Percentiles rank a stretch among this genome's conserved stretches.
phyloP scores from a whole-genome alignment of 2,329 filamentous ascomycete genomes.

The Clonostachys sp. region DNA sequence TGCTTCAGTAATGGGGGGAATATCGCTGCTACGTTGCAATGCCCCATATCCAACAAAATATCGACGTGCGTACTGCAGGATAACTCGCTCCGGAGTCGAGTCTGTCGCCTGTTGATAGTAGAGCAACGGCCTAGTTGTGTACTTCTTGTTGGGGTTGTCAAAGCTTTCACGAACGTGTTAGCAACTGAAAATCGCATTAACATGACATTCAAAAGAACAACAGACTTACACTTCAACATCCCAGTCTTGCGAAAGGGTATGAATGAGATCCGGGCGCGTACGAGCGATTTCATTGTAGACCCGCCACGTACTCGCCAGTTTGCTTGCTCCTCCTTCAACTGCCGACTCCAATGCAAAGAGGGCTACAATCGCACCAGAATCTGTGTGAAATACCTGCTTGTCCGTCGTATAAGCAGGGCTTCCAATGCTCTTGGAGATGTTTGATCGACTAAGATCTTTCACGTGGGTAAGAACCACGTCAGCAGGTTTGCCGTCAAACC shows the following conservation, averaged over 20 bases:
- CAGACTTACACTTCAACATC: constrained; percentile 29
- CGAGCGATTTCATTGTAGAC: constrained; percentile 60
- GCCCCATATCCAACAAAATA: constrained; percentile 53
- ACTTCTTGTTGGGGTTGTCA: constrained; percentile 34
- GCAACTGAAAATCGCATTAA: background rate
- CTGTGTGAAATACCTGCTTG: constrained; percentile 60
- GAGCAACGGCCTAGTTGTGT: constrained; percentile 47
- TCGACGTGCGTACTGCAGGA: constrained; percentile 57
- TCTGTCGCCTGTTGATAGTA: constrained; percentile 46
- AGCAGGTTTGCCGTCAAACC: constrained; percentile 33
- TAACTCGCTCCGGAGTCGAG: constrained; percentile 42
- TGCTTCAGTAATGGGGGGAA: constrained; percentile 51
- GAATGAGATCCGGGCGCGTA: constrained; percentile 55
- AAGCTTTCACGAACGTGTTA: constrained; percentile 34
- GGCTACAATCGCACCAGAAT: constrained; percentile 53
- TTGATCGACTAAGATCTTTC: constrained; percentile 45
- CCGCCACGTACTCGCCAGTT: constrained; percentile 50
- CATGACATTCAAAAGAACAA: too few relatives aligned
- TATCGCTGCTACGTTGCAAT: constrained; percentile 43
- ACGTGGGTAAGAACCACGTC: constrained; percentile 56
- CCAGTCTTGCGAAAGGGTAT: constrained; percentile 48
- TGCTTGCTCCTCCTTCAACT: constrained; percentile 49
- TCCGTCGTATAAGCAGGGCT: constrained; percentile 55
- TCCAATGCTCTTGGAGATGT: constrained; percentile 36
- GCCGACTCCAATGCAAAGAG: constrained; percentile 51